phyloP scores from a whole-genome alignment of 441 rosid species.

The Aquilaria agallochum region DNA sequence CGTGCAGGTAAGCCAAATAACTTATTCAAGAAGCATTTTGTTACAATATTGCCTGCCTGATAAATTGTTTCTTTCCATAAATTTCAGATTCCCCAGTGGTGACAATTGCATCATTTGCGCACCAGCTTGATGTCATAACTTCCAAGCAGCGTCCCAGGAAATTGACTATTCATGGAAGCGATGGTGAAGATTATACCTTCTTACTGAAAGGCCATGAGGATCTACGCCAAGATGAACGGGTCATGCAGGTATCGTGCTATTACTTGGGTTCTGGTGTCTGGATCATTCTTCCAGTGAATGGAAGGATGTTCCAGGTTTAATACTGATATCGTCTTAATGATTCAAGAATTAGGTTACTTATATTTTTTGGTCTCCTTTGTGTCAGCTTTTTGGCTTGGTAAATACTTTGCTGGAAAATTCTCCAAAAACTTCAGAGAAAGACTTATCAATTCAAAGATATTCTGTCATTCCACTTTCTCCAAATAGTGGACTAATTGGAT shows the following conservation, averaged over 20 bases:
- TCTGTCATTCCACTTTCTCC: conserved; percentile 94
- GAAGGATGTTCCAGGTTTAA: no score
- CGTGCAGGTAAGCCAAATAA: conserved; percentile 60
- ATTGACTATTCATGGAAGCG: conserved; percentile 94
- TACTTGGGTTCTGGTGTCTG: conserved; percentile 6
- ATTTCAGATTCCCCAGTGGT: conserved; percentile 82
- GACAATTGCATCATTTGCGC: conserved; percentile 87
- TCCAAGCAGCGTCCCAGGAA: conserved; percentile 98
- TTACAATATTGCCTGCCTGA: conserved; percentile 11
- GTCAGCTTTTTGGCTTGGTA: conserved; percentile 97
- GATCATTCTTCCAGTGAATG: not conserved
- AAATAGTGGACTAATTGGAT: conserved; percentile 94
- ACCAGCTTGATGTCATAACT: conserved; percentile 87
- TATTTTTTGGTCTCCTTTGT: conserved; percentile 3
- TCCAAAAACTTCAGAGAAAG: conserved; percentile 90
- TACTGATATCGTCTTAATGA: no score
- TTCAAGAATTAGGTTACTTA: no score
- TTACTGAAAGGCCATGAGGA: conserved; percentile 99
- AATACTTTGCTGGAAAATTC: conserved; percentile 92
- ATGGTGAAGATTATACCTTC: conserved; percentile 93
- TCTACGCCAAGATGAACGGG: conserved; percentile 99
- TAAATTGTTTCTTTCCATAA: conserved; percentile 9
- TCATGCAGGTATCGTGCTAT: conserved; percentile 80
- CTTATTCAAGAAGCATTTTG: conserved; percentile 7
- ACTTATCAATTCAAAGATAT: conserved; percentile 90